Evolutionary conservation across 192 early-diverging fungal genomes (phyloP), one percentile per base, ranked within the genome.

Genomic region (Kickxella alabastrina): DNA sequence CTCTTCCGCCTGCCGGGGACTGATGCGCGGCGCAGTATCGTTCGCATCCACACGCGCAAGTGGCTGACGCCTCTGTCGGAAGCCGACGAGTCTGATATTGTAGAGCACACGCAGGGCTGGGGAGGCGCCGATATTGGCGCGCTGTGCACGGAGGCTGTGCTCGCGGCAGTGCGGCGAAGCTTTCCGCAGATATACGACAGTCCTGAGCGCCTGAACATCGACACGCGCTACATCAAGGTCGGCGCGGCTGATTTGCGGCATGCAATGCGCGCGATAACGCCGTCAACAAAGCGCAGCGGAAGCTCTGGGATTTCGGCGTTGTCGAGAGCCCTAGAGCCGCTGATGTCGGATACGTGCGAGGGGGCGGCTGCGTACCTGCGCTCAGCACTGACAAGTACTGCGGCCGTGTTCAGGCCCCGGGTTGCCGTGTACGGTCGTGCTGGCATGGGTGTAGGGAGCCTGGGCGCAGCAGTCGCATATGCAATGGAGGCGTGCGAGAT

Each of bases 1-100:
- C 97, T 94, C 65, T 88, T 99, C 3, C 80, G 86, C 0, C 92
- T 92, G 14, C 96, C 65, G 12, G 29, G 19, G 4, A 14, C 57
- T 17, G 59, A 52, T 2, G 87, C 84, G 2, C 75, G 86, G 0
- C 50, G 65, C 7, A 65, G 79, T n/a, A 90, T 90, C 39, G 78
- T 90, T 43, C 73, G 80, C 13, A 79, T 83, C 27, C 68, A 75
- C 25, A 83, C 86, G 6, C 38, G 59, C 10, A 52, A 60, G 10
- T 87, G 85, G 83, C 54, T 63, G 0, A 79, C 79, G 4, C 65
- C 77, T 13, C 36, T 86, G 15, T 48, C 68, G 3, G 64, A 78
- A 10, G 62, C 42, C 3, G 56, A 85, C 25, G 57, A 65, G 43
- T 49, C 74, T 27, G 63, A 77, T 24, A 41, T 89, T 0, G 87